Evolutionary conservation across 352 stramenopile species (phyloP).

Genomic region (Phytophthora syringae): DNA sequence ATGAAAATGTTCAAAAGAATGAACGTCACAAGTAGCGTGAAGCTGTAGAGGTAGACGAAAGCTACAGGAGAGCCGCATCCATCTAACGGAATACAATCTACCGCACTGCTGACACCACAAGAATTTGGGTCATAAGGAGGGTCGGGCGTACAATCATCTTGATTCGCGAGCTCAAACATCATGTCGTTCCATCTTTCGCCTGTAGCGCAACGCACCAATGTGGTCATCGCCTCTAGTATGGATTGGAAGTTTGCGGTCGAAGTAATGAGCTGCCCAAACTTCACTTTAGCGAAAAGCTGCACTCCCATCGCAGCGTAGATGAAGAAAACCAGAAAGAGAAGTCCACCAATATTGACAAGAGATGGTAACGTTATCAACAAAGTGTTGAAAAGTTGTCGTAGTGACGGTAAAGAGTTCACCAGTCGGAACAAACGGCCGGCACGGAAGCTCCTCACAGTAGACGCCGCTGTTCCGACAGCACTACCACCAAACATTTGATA

Average conservation of each 20-base stretch:
- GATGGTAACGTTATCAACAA: constrained; percentile 87
- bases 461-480: constrained; percentile 58
- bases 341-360: constrained; percentile 85
- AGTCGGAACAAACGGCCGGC: constrained; percentile 80
- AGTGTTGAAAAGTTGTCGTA: constrained; percentile 90
- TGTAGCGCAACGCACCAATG: constrained; percentile 85
- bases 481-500: constrained; percentile 54
- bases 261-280: constrained; percentile 69
- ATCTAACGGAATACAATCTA: constrained; percentile 59
- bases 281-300: constrained; percentile 91
- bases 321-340: constrained; percentile 92
- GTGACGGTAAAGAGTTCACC: constrained; percentile 71
- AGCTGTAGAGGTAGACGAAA: constrained; percentile 86
- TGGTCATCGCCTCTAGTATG: constrained; percentile 75
- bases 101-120: constrained; percentile 62
- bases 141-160: constrained; percentile 52
- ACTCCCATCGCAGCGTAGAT: constrained; percentile 92
- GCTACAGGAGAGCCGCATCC: constrained; percentile 77
- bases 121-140: constrained; percentile 55
- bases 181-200: constrained; percentile 93
- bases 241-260: constrained; percentile 88
- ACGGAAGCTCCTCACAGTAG: constrained; percentile 82
- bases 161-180: constrained; percentile 87
- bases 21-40: constrained; percentile 90
- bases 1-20: constrained; percentile 94